Percentiles rank a stretch among this genome's conserved stretches.
These are phyloP conservation scores for Silene latifolia DNA, from an alignment of 148 eudicot species.

Conservation along the genomic window DNA sequence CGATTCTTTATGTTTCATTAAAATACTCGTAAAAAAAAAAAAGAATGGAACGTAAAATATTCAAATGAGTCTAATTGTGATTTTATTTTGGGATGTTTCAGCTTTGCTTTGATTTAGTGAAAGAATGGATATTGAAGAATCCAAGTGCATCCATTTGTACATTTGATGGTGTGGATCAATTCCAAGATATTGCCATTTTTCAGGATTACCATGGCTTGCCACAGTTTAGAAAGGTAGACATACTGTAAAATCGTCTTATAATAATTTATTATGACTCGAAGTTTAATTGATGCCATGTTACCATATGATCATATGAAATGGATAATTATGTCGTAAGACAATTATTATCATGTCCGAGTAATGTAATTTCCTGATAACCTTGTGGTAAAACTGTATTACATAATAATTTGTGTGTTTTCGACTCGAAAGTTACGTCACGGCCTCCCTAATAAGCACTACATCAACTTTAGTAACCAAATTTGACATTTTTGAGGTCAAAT, in stretches of 20 bases:
- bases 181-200: conserved; percentile 62
- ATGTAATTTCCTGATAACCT: too few species aligned
- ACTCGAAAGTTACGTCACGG: too few species aligned
- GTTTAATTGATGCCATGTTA: too few species aligned
- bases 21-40: too few species aligned
- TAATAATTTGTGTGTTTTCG: too few species aligned
- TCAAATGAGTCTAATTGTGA: neutral
- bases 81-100: conserved; percentile 18
- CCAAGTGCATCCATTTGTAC: conserved; percentile 75
- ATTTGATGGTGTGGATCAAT: conserved; percentile 47
- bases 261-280: too few species aligned
- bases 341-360: too few species aligned
- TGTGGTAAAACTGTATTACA: too few species aligned
- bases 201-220: conserved; percentile 88
- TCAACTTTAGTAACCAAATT: neutral
- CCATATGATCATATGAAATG: too few species aligned
- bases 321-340: too few species aligned
- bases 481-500: neutral
- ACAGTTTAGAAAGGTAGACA: conserved; percentile 63
- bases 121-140: conserved; percentile 68
- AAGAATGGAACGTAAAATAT: too few species aligned
- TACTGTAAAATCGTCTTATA: neutral
- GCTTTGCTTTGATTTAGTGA: conserved; percentile 63
- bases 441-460: neutral
- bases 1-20: too few species aligned